Percentiles rank a stretch among this genome's conserved stretches.
phyloP scores from a whole-genome alignment of 163 green algal genomes.

The Coccomyxa subellipsoidea region DNA sequence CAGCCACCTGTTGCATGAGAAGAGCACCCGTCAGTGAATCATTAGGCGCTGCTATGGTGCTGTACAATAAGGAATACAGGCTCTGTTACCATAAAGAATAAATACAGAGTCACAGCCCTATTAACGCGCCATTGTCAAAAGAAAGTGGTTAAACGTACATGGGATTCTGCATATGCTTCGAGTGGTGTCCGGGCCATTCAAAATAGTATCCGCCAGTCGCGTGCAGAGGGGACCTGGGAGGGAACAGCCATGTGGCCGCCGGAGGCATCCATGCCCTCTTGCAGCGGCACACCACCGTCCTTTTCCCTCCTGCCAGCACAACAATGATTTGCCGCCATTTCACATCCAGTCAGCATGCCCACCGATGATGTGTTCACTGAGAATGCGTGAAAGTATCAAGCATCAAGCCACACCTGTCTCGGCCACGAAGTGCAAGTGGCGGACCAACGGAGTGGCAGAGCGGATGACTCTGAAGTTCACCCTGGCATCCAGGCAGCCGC shows the following conservation, averaged over 20 bases:
- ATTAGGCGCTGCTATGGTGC: no score
- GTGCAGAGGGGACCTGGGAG: constrained; percentile 17
- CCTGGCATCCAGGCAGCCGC: neutral
- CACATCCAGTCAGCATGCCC: neutral
- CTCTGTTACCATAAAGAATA: neutral
- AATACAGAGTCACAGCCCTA: neutral
- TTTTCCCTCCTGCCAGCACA: constrained; percentile 9
- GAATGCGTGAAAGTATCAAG: no score
- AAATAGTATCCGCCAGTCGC: constrained; percentile 34
- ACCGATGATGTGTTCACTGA: neutral
- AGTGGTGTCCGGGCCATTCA: constrained; percentile 31
- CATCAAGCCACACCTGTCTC: neutral
- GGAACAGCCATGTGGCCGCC: constrained; percentile 40
- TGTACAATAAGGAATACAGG: no score
- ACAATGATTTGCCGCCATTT: neutral
- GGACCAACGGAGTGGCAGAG: constrained; percentile 24
- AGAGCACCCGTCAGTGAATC: neutral
- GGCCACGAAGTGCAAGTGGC: constrained; percentile 32
- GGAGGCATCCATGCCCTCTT: constrained; percentile 40
- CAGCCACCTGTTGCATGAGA: constrained; percentile 26
- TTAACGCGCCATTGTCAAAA: neutral
- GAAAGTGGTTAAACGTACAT: neutral
- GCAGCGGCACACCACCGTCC: constrained; percentile 15
- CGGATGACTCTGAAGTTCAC: neutral
- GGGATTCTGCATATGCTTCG: neutral